Evolutionary conservation across 2,329 filamentous ascomycete species (phyloP).

Genomic region (Herpotrichia juniperi): DNA sequence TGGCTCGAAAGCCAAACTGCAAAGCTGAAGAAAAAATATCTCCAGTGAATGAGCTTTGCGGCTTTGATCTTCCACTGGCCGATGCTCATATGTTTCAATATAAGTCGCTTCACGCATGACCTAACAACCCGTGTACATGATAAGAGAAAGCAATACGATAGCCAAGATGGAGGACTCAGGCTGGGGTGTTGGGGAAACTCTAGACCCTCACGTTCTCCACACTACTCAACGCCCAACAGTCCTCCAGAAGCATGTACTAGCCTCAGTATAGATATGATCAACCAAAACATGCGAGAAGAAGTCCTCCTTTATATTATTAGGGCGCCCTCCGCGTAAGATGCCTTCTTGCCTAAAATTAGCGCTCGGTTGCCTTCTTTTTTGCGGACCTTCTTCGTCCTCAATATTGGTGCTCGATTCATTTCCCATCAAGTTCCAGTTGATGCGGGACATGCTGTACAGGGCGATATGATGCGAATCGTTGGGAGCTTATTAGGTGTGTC

Average conservation of each 20-base stretch:
- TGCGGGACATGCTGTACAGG: not conserved
- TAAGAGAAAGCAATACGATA: not conserved
- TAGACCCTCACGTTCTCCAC: not conserved
- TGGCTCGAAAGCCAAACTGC: not conserved
- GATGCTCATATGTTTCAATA: not conserved
- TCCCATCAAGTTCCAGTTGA: not conserved
- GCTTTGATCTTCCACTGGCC: not conserved
- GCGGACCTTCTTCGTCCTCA: not conserved
- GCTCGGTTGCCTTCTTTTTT: slow-evolving; percentile 5
- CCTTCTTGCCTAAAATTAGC: slow-evolving; percentile 5
- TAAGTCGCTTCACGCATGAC: not conserved
- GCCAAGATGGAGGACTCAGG: not conserved
- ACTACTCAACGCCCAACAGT: not conserved
- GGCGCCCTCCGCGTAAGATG: slow-evolving; percentile 5
- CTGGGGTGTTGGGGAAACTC: not conserved
- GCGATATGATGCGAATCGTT: not conserved
- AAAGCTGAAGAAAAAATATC: not conserved
- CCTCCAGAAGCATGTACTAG: not conserved
- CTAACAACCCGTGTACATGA: not conserved
- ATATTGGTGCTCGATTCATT: not conserved
- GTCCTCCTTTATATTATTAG: not conserved
- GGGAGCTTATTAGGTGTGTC: not conserved
- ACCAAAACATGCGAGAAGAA: not conserved
- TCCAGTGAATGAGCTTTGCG: not conserved
- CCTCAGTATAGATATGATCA: not conserved